Conservation (phyloP, 192 early-diverging fungal genomes). For the Podila clonocystis region DNA sequence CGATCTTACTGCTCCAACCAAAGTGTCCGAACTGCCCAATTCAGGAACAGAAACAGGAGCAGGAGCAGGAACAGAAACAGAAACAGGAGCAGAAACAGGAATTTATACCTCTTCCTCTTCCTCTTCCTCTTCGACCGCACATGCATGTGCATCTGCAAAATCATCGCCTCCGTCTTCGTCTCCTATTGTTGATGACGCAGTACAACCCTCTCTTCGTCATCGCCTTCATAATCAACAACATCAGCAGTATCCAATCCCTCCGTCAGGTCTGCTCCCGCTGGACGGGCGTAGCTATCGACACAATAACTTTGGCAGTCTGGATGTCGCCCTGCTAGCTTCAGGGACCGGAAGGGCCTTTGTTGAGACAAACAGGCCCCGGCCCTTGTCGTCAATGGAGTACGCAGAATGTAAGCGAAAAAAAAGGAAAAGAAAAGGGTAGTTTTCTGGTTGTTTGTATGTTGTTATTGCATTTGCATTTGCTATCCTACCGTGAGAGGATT, state of each 20-base stretch:
- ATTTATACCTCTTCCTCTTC: too few relatives aligned
- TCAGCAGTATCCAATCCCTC: too few relatives aligned
- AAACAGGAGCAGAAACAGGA: too few relatives aligned
- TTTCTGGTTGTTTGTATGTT: background rate
- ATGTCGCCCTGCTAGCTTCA: background rate
- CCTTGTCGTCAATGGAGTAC: constrained; percentile 25
- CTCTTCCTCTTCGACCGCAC: background rate
- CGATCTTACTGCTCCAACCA: too few relatives aligned
- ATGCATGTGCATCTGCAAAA: background rate
- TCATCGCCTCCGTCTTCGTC: background rate
- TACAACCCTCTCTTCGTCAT: background rate
- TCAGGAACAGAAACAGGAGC: too few relatives aligned
- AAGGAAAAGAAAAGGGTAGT: background rate
- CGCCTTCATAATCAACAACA: too few relatives aligned
- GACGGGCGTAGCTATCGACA: too few relatives aligned
- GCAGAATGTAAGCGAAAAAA: constrained; percentile 15
- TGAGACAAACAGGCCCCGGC: background rate
- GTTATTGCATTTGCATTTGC: background rate
- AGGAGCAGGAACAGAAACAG: too few relatives aligned
- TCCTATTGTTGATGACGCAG: background rate
- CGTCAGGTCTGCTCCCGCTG: too few relatives aligned
- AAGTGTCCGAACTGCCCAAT: too few relatives aligned
- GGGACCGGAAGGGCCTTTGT: too few relatives aligned
- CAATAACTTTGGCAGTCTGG: too few relatives aligned
- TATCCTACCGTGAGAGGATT: background rate